Conservation (phyloP, 2,329 filamentous ascomycete genomes). For the Allantophomopsis lycopodina region DNA sequence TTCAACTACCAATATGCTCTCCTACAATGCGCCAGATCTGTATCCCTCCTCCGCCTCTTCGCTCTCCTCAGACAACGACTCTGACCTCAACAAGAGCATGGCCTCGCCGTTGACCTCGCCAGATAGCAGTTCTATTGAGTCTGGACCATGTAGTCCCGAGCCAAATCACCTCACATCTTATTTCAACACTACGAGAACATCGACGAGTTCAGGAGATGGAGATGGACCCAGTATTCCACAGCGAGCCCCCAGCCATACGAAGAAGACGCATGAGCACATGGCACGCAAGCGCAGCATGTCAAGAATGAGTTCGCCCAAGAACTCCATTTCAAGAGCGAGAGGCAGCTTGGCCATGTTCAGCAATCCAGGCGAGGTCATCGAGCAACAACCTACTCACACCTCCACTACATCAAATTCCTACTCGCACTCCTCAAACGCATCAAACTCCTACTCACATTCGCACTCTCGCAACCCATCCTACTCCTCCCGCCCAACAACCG, state of each 20-base stretch:
- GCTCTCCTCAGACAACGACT: conserved; percentile 54
- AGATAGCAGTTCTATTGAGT: conserved; percentile 25
- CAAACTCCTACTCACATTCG: too few species aligned
- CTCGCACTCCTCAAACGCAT: too few species aligned
- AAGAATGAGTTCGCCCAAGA: conserved; percentile 36
- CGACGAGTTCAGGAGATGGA: conserved; percentile 20
- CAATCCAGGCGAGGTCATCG: conserved; percentile 12
- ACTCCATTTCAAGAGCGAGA: too few species aligned
- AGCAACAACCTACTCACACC: conserved; percentile 1
- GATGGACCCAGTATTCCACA: conserved; percentile 56
- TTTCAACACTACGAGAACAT: conserved; percentile 25
- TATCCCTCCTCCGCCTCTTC: conserved; percentile 28
- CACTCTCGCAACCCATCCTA: too few species aligned
- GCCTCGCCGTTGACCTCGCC: conserved; percentile 28
- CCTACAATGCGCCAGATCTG: conserved; percentile 86
- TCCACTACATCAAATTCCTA: too few species aligned
- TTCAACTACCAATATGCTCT: conserved; percentile 92
- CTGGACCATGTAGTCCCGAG: conserved; percentile 33
- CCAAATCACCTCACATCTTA: conserved; percentile 57
- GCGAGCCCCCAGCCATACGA: conserved; percentile 77
- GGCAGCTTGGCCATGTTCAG: conserved; percentile 13
- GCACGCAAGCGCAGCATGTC: conserved; percentile 55
- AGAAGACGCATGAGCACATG: conserved; percentile 67
- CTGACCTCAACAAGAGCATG: conserved; percentile 42
- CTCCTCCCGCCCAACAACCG: too few species aligned